Conservation (phyloP, 2,329 filamentous ascomycete genomes). For the Triangularia verruculosa region DNA sequence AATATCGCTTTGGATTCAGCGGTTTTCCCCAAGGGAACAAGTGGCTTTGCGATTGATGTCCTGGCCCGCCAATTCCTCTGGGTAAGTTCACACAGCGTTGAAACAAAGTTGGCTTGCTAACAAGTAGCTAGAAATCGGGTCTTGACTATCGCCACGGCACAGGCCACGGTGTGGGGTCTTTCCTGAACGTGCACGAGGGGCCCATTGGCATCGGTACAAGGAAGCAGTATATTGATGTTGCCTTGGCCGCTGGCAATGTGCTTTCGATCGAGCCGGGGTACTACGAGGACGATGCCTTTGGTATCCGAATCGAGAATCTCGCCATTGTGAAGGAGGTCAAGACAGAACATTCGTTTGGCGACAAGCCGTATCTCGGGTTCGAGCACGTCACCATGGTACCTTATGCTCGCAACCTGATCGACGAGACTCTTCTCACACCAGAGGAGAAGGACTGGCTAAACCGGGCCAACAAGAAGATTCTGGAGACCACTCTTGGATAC, state of each 20-base stretch:
- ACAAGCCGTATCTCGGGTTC: slow-evolving; percentile 91
- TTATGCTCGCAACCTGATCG: slow-evolving; percentile 85
- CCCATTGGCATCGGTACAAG: slow-evolving; percentile 94
- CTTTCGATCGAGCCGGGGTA: slow-evolving; percentile 95
- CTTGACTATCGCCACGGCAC: slow-evolving; percentile 96
- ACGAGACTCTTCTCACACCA: slow-evolving; percentile 66
- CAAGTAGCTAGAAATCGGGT: slow-evolving; percentile 58
- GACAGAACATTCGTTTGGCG: slow-evolving; percentile 83
- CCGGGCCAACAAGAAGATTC: slow-evolving; percentile 75
- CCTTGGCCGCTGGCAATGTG: slow-evolving; percentile 87
- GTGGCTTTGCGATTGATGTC: slow-evolving; percentile 84
- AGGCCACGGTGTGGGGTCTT: slow-evolving; percentile 92
- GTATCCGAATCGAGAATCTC: slow-evolving; percentile 95
- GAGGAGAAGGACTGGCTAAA: slow-evolving; percentile 85
- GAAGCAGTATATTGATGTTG: slow-evolving; percentile 85
- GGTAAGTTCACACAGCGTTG: slow-evolving; percentile 49
- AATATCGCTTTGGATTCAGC: slow-evolving; percentile 84
- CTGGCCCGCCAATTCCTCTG: slow-evolving; percentile 89
- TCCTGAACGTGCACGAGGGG: slow-evolving; percentile 94
- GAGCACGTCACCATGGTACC: slow-evolving; percentile 98
- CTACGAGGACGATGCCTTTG: slow-evolving; percentile 93
- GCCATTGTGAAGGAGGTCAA: slow-evolving; percentile 86
- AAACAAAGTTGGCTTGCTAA: slow-evolving; percentile 6
- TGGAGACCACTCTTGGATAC: slow-evolving; percentile 73
- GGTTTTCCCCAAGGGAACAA: slow-evolving; percentile 92